Evolutionary conservation across 768 basidiomycete genomes (phyloP).

Genomic region (Kwoniella europaea): DNA sequence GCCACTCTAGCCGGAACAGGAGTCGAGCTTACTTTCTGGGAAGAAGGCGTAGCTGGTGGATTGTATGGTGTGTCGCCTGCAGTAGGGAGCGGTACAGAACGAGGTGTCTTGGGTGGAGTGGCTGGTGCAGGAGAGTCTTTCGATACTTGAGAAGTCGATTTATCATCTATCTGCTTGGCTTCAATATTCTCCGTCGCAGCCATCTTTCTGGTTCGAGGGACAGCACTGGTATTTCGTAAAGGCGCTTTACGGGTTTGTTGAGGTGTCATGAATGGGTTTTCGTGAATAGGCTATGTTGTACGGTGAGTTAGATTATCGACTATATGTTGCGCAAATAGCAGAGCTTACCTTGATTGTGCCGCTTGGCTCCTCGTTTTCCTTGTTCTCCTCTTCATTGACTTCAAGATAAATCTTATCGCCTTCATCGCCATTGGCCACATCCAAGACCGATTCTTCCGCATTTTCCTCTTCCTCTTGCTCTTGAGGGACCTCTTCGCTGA

Average conservation of each 20-base stretch:
- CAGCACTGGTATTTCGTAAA: conserved; percentile 41
- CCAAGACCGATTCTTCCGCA: conserved; percentile 28
- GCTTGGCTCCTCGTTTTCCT: conserved; percentile 9
- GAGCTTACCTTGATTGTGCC: conserved; percentile 6
- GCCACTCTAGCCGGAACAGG: conserved; percentile 37
- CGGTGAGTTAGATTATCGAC: not conserved
- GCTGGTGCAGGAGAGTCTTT: conserved; percentile 3
- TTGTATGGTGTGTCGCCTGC: conserved; percentile 42
- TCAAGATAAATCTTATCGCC: conserved; percentile 53
- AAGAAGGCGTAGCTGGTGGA: conserved; percentile 10
- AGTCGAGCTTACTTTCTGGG: not conserved
- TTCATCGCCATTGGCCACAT: conserved; percentile 43
- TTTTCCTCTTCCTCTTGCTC: conserved; percentile 25
- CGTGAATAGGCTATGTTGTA: conserved; percentile 22
- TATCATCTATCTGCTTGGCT: not conserved
- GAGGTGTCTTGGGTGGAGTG: conserved; percentile 35
- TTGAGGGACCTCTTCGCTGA: conserved; percentile 17
- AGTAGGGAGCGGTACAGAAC: conserved; percentile 39
- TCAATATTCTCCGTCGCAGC: not conserved
- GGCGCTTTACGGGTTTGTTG: conserved; percentile 32
- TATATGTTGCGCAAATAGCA: not conserved
- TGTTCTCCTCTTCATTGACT: conserved; percentile 33
- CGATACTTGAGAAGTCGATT: not conserved
- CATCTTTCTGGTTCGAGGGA: conserved; percentile 33
- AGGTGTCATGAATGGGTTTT: conserved; percentile 37